These are phyloP conservation scores for Quercus ilex DNA, from an alignment of 306 rosid species.

Conservation along the genomic window DNA sequence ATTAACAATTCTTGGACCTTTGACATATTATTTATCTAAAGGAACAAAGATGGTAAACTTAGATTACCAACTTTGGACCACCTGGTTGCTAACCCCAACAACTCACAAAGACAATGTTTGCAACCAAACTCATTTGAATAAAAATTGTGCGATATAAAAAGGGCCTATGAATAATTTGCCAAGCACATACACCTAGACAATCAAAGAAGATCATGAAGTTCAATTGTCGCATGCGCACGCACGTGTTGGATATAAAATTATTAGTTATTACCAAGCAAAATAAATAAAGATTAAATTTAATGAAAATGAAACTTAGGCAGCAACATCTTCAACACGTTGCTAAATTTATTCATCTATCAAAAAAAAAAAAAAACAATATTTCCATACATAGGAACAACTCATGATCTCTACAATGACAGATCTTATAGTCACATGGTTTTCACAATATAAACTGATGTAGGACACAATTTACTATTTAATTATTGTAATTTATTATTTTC, in stretches of 20 bases:
- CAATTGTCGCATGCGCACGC: fast-evolving
- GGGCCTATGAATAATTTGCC: neutral
- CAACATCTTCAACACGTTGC: neutral
- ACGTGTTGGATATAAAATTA: no score
- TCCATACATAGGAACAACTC: neutral
- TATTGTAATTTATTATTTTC: no score
- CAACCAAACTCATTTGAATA: neutral
- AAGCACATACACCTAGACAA: no score
- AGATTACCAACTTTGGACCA: neutral
- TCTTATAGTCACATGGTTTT: neutral
- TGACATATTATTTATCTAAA: neutral
- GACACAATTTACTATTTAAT: no score
- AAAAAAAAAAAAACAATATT: neutral
- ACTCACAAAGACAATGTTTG: neutral
- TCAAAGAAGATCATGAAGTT: no score
- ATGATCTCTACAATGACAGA: neutral
- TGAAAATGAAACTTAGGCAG: no score
- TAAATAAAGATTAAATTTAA: no score
- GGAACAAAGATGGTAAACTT: neutral
- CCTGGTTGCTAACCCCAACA: neutral
- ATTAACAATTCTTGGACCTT: neutral
- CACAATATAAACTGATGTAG: neutral
- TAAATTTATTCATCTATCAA: neutral
- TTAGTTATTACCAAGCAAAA: no score
- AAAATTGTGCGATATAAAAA: neutral